Conservation (phyloP, 495 filamentous ascomycete genomes). For the Pseudoneurospora amorphoporcata region DNA sequence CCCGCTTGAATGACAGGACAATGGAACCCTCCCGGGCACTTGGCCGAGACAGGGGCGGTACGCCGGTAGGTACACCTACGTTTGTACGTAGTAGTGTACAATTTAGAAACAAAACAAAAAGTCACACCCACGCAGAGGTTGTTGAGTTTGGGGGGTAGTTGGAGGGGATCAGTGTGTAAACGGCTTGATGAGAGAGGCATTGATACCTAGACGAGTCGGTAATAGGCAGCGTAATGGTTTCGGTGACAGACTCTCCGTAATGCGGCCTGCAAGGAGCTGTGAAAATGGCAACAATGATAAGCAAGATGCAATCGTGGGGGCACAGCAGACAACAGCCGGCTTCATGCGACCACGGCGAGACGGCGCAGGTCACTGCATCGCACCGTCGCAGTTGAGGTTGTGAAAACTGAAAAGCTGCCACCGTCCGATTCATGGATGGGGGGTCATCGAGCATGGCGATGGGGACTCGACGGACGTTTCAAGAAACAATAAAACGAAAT, state of each 20-base stretch:
- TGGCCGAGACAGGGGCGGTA: conserved; percentile 11
- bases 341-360: neutral
- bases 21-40: neutral
- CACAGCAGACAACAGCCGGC: neutral
- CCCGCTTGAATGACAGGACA: conserved; percentile 2
- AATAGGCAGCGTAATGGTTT: neutral
- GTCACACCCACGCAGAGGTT: neutral
- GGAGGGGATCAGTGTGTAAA: neutral
- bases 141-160: neutral
- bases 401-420: neutral
- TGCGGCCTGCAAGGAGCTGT: neutral
- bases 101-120: neutral
- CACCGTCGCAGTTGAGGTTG: neutral
- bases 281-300: neutral
- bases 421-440: neutral
- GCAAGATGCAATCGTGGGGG: neutral
- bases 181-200: neutral
- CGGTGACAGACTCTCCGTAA: neutral
- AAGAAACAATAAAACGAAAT: neutral
- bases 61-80: neutral
- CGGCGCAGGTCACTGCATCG: neutral
- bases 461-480: neutral
- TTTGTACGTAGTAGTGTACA: neutral
- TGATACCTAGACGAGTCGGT: neutral
- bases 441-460: neutral